Evolutionary conservation across 305 asterid species (phyloP).

Genomic region (Solanum hybrid): DNA sequence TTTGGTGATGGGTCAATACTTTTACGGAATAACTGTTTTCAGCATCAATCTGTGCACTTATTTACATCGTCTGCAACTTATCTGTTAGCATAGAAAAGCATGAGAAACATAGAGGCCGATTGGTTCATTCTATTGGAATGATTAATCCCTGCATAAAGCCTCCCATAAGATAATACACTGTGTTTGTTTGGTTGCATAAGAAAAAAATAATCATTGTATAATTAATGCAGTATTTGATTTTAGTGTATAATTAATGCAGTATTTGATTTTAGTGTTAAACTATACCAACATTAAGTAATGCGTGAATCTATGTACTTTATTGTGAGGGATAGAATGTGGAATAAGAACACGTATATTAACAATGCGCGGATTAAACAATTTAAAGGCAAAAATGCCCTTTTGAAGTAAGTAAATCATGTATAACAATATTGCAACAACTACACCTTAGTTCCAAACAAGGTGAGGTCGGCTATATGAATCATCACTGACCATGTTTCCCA

Average conservation of each 20-base stretch:
- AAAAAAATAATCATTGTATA: neutral
- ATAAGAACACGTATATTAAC: neutral
- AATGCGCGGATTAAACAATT: neutral
- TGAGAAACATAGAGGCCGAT: neutral
- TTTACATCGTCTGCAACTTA: neutral
- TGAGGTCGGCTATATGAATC: neutral
- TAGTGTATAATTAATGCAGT: neutral
- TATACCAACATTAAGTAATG: neutral
- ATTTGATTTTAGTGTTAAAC: neutral
- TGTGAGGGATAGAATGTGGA: neutral
- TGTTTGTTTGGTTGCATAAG: neutral
- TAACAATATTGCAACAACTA: neutral
- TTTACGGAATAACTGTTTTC: neutral
- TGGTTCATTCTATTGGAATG: neutral
- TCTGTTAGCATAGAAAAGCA: neutral
- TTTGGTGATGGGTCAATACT: neutral
- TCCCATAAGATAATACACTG: neutral
- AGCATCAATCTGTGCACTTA: neutral
- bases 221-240: neutral
- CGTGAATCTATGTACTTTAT: neutral
- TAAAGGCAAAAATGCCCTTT: neutral
- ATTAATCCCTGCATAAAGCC: neutral
- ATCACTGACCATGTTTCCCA: neutral
- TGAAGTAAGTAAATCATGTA: neutral
- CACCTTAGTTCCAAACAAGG: neutral